Evolutionary conservation across 78 protist genomes (phyloP), one percentile per base, ranked within the genome.

Genomic region (Isochrysis galbana): DNA sequence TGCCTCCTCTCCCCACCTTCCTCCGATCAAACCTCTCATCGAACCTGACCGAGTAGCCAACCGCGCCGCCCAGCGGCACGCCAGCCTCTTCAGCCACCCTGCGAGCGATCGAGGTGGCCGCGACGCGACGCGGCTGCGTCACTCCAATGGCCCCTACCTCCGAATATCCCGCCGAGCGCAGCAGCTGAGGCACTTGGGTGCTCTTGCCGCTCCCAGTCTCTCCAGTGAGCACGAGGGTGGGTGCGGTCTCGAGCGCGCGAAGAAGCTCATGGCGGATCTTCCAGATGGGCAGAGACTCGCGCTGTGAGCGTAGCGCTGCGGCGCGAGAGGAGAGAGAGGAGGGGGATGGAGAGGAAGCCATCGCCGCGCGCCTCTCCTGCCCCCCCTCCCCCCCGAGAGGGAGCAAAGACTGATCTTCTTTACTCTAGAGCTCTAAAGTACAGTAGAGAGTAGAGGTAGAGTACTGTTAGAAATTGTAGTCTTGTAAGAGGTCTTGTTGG

Each of bases 161-260:
- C 14, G 44, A 4, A 46, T 77, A 46, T 29, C 98, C 98, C 17
- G 87, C 96, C 80, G 97, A 98, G 69, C 41, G 87, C 29, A 98
- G 95, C 78, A 95, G 98, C 95, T 98, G 99, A 4, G 99, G 98
- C n/a, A 99, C 72, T 93, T 99, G 99, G 42, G 99, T 99, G 21
- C 98, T 96, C 95, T 98, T 97, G 42, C 99, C 98, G 23, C 95
- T 92, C 29, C 99, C 99, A 10, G 99, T 98, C 95, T 96, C 98
- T 1, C 98, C 98, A 23, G 93, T 92, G 46, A 97, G 38, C 34
- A 93, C 45, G 29, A 89, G 77, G 11, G 88, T 41, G n/a, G 0
- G 23, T 7, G 45, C 0, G 34, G 25, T 14, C 23, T 23, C 47
- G 10, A 41, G 36, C 86, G 11, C 86, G 34, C 34, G 38, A 23